Evolutionary conservation across 202 grass and related monocot genomes (phyloP).

Genomic region (Brachypodium distachyon): DNA sequence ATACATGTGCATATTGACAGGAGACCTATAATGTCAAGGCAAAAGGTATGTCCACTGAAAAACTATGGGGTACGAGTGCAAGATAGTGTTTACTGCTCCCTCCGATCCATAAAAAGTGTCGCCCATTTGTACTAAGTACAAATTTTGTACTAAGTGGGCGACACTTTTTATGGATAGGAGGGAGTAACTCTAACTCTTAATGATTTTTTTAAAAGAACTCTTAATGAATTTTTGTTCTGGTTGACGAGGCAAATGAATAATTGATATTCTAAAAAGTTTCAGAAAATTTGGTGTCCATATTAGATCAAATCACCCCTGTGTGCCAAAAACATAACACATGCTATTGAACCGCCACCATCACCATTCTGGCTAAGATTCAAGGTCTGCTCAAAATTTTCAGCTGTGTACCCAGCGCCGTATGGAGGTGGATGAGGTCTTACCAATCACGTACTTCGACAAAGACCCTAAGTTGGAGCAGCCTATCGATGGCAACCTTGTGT

Average conservation of each 20-base stretch:
- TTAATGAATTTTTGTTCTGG: no score
- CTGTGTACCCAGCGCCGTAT: neutral
- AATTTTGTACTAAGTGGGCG: no score
- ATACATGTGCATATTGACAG: neutral
- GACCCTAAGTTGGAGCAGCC: slow-evolving; percentile 78
- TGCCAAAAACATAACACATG: neutral
- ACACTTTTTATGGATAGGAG: no score
- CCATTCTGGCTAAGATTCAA: neutral
- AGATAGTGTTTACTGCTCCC: neutral
- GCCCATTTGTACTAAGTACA: no score
- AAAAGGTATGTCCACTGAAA: neutral
- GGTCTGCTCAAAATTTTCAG: neutral
- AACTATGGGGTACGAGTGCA: neutral
- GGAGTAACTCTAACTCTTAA: no score
- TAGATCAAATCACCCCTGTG: neutral
- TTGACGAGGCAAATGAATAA: neutral
- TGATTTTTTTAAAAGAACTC: no score
- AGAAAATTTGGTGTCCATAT: neutral
- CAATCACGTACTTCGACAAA: slow-evolving; percentile 71
- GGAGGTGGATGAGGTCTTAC: slow-evolving; percentile 19
- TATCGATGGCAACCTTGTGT: slow-evolving; percentile 79
- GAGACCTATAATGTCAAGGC: neutral
- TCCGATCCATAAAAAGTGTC: no score
- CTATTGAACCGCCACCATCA: neutral
- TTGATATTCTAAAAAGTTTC: neutral